Conservation (phyloP, 1,139 yeast genomes). For the Taphrina confusa region DNA sequence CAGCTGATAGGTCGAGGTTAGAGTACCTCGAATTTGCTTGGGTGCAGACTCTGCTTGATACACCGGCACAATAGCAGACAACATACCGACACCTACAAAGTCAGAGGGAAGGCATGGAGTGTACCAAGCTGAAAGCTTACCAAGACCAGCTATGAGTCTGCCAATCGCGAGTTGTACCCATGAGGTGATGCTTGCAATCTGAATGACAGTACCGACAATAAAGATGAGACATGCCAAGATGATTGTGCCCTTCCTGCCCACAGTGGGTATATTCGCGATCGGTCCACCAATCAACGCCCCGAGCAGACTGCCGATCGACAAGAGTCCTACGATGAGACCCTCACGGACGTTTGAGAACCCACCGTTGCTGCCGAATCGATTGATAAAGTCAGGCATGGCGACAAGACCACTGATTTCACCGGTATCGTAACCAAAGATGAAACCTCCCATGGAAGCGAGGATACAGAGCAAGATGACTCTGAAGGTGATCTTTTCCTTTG, state of each 20-base stretch:
- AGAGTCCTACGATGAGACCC: constrained; percentile 57
- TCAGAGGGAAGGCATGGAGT: constrained; percentile 42
- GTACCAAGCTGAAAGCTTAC: neutral
- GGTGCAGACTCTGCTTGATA: constrained; percentile 75
- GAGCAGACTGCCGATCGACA: constrained; percentile 58
- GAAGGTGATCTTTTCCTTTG: constrained; percentile 17
- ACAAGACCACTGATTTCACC: constrained; percentile 79
- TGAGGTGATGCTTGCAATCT: constrained; percentile 54
- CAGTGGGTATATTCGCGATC: constrained; percentile 51
- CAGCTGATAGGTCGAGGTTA: constrained; percentile 67
- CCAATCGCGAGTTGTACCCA: constrained; percentile 54
- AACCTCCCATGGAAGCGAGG: constrained; percentile 28
- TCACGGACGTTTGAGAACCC: constrained; percentile 45
- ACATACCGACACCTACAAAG: constrained; percentile 59
- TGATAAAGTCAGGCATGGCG: constrained; percentile 64
- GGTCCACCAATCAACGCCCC: constrained; percentile 56
- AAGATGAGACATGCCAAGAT: constrained; percentile 53
- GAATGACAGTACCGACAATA: constrained; percentile 56
- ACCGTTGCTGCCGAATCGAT: constrained; percentile 52
- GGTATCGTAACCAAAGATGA: constrained; percentile 46
- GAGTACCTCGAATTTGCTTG: constrained; percentile 66
- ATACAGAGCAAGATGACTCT: constrained; percentile 18
- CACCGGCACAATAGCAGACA: constrained; percentile 65
- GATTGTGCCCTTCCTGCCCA: constrained; percentile 58
- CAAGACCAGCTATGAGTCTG: constrained; percentile 52